Conservation (phyloP, 805 yeast genomes). For the Blastobotrys mokoenaii region DNA sequence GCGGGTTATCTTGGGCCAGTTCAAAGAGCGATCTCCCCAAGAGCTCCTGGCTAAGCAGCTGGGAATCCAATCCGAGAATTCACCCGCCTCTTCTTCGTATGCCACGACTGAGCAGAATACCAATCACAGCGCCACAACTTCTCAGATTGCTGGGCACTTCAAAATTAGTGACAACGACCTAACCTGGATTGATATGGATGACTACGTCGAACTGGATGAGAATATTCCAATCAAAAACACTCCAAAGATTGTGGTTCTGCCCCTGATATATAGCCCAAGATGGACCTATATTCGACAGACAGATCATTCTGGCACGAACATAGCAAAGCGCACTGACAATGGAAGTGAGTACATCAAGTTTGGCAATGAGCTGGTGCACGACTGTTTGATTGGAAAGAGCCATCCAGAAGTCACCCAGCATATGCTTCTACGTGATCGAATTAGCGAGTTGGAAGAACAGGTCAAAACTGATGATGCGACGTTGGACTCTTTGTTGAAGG, state of each 20-base stretch:
- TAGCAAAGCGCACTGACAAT: conserved; percentile 7
- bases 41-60: conserved; percentile 30
- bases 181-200: conserved; percentile 69
- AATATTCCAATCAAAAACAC: conserved; percentile 14
- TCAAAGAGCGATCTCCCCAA: conserved; percentile 46
- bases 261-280: conserved; percentile 59
- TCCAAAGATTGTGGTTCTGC: conserved; percentile 41
- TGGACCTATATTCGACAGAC: conserved; percentile 65
- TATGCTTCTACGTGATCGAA: conserved; percentile 21
- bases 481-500: conserved; percentile 24
- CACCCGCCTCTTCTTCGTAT: conserved; percentile 18
- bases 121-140: conserved; percentile 12
- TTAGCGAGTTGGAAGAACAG: conserved; percentile 24
- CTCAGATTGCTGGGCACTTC: conserved; percentile 19
- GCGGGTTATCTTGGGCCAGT: conserved; percentile 54
- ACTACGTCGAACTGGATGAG: conserved; percentile 60
- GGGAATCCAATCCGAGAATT: conserved; percentile 6
- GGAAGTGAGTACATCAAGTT: conserved; percentile 35
- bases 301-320: conserved; percentile 27
- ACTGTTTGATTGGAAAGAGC: conserved; percentile 40
- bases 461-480: conserved; percentile 26
- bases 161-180: conserved; percentile 28
- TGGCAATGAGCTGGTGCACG: conserved; percentile 50
- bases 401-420: conserved; percentile 24
- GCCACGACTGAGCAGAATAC: conserved; percentile 12